Conservation (phyloP, 306 rosid genomes). For the Benincasa hispida region DNA sequence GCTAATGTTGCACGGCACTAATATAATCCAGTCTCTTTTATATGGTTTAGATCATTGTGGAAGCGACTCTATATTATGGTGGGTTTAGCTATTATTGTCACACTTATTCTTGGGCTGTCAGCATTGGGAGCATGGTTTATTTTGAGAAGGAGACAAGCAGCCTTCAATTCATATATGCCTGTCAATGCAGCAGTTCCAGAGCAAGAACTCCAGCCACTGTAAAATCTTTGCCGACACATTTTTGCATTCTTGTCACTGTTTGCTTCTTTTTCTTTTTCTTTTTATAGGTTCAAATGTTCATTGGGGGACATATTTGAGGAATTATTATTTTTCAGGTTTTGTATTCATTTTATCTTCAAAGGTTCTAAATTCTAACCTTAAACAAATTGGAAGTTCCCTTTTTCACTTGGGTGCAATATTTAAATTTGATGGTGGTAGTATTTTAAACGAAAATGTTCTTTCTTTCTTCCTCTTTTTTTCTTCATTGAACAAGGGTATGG, state of each 20-base stretch:
- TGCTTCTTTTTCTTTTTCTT: no score
- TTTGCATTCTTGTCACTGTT: no score
- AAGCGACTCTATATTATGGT: slow-evolving; percentile 27
- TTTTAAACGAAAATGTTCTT: no score
- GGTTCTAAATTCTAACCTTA: neutral
- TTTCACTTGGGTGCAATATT: neutral
- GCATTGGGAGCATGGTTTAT: slow-evolving; percentile 48
- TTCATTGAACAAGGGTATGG: no score
- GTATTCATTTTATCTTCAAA: neutral
- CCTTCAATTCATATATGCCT: slow-evolving; percentile 49
- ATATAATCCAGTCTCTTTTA: neutral
- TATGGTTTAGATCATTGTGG: slow-evolving; percentile 64
- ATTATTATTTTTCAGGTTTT: neutral
- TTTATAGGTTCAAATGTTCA: no score
- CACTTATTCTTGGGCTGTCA: slow-evolving; percentile 33
- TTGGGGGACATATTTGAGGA: neutral
- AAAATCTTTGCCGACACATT: neutral
- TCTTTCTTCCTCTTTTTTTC: no score
- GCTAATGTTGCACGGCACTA: neutral
- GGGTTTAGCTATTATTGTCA: slow-evolving; percentile 28
- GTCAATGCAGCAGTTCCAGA: slow-evolving; percentile 48
- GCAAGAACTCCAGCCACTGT: slow-evolving; percentile 89
- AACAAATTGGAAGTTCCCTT: neutral
- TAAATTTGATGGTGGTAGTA: neutral
- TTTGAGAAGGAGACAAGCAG: slow-evolving; percentile 43